Base-by-base conservation (phyloP, 495 filamentous ascomycete genomes). In the Talaromyces adpressus region DNA sequence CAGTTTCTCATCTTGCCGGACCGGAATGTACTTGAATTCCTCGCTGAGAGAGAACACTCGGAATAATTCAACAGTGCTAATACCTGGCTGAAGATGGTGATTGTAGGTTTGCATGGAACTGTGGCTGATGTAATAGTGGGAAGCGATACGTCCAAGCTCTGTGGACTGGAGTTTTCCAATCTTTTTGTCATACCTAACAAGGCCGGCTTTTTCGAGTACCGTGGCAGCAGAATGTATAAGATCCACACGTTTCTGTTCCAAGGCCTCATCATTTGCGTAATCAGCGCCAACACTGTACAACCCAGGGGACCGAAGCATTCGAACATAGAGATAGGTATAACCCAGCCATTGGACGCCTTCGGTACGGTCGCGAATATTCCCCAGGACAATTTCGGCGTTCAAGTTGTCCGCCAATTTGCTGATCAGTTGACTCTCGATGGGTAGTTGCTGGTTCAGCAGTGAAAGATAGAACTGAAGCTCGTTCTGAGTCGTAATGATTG, bases 21-120 rank as follows among this genome's bases (percentile, higher is more conserved):
- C 93, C 0, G 94, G 94, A 59, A 99, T 98, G 71, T 97, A 99
- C 74, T 97, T 98, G 81, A 99, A 99, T 75, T 99, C 94, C 61
- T 94, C 92, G 69, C 94, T 98, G 16, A 98, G 84, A 16, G 94
- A 89, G 70, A 99, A 99, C n/a, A 98, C 87, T 9, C 94, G 87
- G 86, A 99, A 99, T 25, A 99, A 80, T 71, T 99, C 94, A 62
- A 98, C 93, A 18, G 88, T 88, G 18, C 89, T 90, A 64, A 98
- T 91, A 14, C 89, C 89, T 16, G 94, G 93, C 73, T 97, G 93
- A 32, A 99, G 91, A 65, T 98, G 89, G 68, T 90, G 91, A 71
- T 96, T 94, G 78, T 98, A 99, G 16, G 89, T 96, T 22, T 92
- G 77, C 93, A 99, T 99, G 11, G 95, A 98, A 59, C 84, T 91